Base-by-base conservation (phyloP, 148 eudicot genomes). In the Vaccinium vitisidaea region DNA sequence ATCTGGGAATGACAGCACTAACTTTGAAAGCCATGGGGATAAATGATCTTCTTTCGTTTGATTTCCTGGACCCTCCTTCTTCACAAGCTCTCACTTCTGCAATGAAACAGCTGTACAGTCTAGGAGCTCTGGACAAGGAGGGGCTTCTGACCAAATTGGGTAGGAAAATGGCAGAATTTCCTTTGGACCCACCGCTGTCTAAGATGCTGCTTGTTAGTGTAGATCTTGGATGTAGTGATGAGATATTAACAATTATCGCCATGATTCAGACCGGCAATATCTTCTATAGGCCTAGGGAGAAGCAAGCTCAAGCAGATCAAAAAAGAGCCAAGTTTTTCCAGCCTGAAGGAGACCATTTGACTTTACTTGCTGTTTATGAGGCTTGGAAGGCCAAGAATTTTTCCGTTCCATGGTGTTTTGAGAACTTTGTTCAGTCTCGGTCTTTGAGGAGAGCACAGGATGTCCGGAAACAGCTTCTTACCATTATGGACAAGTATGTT, bases 41-140 rank as follows among this genome's bases (percentile, higher is more conserved):
- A 53, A 93, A 96, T 86, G 98, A 96, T 85, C 90, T 94, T 19
- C 87, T 96, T 10, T 89, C 95, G 46, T 93, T 96, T 82, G 99
- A 96, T 88, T 96, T 94, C 84, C 93, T 96, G 99, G 99, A 96
- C 84, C 95, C 98, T 15, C 99, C 99, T 36, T 88, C 99, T 83
- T 93, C 99, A 43, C 98, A 96, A 84, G 96, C 98, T 48, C 98
- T 95, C 61, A 94, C 93, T 75, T 97, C 97, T 83, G 99, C 98
- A 32, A 93, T 95, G 98, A 96, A 93, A 82, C 98, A 94, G 82
- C 89, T 97, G 23, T 97, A 90, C 87, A 95, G 95, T 88, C 89
- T 97, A 25, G 99, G 99, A 52, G 99, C 98, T 86, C 83, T 97
- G 61, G 96, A 97, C 83, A 95, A 95, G 84, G 99, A 93, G 82